phyloP scores from a whole-genome alignment of 2,329 filamentous ascomycete genomes.

The Aspergillus aculeatus region DNA sequence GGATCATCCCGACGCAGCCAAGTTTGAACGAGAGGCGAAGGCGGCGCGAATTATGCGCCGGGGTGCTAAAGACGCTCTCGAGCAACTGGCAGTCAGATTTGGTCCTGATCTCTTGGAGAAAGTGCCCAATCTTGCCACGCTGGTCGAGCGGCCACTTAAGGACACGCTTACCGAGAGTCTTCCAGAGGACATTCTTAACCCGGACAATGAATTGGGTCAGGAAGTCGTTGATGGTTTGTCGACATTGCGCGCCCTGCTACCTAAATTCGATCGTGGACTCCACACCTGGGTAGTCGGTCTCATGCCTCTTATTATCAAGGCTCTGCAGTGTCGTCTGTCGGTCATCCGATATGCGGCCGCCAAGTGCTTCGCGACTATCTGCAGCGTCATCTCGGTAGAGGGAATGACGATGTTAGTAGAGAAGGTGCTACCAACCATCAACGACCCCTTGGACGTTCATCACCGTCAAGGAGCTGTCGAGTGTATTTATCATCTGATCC shows the following conservation, averaged over 20 bases:
- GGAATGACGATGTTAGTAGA: constrained; percentile 96
- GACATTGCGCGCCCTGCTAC: constrained; percentile 85
- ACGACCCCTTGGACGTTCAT: constrained; percentile 82
- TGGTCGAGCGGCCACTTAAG: constrained; percentile 79
- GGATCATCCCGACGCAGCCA: constrained; percentile 85
- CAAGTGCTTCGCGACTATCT: constrained; percentile 95
- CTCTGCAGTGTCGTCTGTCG: constrained; percentile 81
- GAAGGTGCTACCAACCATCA: constrained; percentile 87
- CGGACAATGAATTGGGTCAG: constrained; percentile 76
- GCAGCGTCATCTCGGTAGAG: constrained; percentile 91
- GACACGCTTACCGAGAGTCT: constrained; percentile 71
- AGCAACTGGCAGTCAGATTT: constrained; percentile 79
- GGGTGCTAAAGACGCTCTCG: constrained; percentile 89
- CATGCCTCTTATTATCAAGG: constrained; percentile 81
- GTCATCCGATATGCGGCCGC: constrained; percentile 95
- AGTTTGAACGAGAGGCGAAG: constrained; percentile 85
- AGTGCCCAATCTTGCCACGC: constrained; percentile 74
- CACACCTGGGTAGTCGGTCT: constrained; percentile 78
- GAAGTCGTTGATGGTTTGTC: constrained; percentile 93
- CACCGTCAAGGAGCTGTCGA: constrained; percentile 92
- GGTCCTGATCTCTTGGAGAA: constrained; percentile 74
- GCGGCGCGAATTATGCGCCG: constrained; percentile 86
- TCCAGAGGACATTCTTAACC: constrained; percentile 69
- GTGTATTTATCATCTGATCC: constrained; percentile 93
- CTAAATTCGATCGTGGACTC: constrained; percentile 75